Percentiles rank a stretch among this genome's conserved stretches.
phyloP scores from a whole-genome alignment of 495 filamentous ascomycete genomes.

The Stereocaulon alpinum region DNA sequence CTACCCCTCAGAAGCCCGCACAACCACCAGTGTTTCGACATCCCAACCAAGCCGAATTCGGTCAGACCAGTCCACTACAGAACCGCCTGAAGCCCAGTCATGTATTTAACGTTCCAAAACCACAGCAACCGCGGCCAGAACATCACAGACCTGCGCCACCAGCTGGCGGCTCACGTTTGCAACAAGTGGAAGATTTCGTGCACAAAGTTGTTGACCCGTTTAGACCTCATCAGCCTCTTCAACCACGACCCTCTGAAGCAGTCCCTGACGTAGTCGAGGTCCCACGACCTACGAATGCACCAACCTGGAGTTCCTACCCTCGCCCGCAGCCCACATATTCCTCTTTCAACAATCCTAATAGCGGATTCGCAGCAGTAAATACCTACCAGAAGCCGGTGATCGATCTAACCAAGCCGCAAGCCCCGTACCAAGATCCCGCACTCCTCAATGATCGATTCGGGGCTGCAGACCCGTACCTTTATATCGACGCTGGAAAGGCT shows the following conservation, averaged over 20 bases:
- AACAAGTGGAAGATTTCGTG: conserved; percentile 4
- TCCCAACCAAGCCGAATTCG: conserved; percentile 43
- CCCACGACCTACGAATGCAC: conserved; percentile 34
- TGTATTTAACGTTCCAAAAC: conserved; percentile 44
- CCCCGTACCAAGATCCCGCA: conserved; percentile 21
- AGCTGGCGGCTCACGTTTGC: conserved; percentile 20
- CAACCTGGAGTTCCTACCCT: conserved; percentile 30
- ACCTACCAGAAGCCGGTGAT: conserved; percentile 36
- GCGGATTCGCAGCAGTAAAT: conserved; percentile 25
- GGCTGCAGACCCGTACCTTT: conserved; percentile 48
- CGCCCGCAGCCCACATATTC: conserved; percentile 35
- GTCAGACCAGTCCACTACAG: conserved; percentile 44
- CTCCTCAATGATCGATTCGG: conserved; percentile 31
- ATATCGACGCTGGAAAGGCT: conserved; percentile 68
- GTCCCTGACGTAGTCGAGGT: conserved; percentile 35
- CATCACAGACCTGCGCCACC: conserved; percentile 34
- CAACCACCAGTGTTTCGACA: conserved; percentile 7
- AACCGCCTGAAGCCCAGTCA: conserved; percentile 32
- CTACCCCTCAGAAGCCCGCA: conserved; percentile 11
- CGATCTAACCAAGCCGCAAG: conserved; percentile 33
- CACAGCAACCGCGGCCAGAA: conserved; percentile 37
- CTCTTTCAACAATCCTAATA: conserved; percentile 20
- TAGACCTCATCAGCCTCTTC: conserved; percentile 30
- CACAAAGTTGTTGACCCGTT: conserved; percentile 32
- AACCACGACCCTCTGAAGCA: conserved; percentile 6